Evolutionary conservation across 495 filamentous ascomycete genomes (phyloP).

Genomic region (Bathelium albidoporum): DNA sequence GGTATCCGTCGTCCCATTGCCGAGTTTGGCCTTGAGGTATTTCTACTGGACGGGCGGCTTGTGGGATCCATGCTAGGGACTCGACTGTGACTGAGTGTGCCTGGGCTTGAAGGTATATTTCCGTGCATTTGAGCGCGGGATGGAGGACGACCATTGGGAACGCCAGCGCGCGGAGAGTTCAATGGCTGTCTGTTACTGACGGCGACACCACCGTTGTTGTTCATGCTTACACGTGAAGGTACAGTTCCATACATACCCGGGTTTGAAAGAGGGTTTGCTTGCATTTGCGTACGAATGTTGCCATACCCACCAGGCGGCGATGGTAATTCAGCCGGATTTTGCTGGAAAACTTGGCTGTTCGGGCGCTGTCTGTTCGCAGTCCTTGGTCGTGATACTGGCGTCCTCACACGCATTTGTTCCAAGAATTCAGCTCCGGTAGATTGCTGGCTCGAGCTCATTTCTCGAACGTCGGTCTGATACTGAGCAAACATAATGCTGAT

Average conservation of each 20-base stretch:
- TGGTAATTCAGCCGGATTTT: constrained; percentile 1
- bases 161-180: background rate
- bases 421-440: constrained; percentile 13
- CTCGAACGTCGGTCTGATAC: constrained; percentile 18
- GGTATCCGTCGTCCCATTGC: constrained; percentile 14
- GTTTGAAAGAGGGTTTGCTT: background rate
- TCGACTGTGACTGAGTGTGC: background rate
- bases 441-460: constrained; percentile 8
- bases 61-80: background rate
- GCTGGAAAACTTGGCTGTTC: constrained; percentile 11
- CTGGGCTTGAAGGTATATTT: background rate
- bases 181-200: background rate
- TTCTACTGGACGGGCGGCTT: background rate
- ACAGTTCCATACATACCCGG: background rate
- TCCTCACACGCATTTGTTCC: constrained; percentile 19
- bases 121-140: background rate
- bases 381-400: constrained; percentile 22
- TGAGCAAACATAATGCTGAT: constrained; percentile 27
- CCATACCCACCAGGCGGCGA: background rate
- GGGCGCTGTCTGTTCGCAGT: constrained; percentile 23
- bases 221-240: background rate
- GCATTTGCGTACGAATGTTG: background rate
- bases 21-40: constrained; percentile 17
- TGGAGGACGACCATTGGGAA: background rate
- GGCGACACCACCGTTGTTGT: background rate